Evolutionary conservation across 306 rosid species (phyloP), one percentile per base, ranked within the genome.

Genomic region (Quercus aquifolioides): DNA sequence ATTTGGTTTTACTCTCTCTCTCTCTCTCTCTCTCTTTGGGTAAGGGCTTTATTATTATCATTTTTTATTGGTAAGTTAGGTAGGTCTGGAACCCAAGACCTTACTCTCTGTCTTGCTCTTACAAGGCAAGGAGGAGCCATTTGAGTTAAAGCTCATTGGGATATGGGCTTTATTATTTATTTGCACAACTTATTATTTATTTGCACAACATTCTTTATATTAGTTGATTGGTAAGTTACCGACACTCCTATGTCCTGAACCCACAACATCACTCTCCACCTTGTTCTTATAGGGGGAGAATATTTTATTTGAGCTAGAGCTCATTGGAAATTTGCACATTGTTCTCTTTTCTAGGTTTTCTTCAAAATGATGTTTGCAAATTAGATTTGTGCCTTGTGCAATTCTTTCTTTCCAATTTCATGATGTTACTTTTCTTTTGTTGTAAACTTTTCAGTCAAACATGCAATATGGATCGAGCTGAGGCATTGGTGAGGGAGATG

Each of bases 401-500:
- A 19, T 56, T 55, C 74, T 81, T 70, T 79, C 21, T 76, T 23
- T 73, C 77, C 57, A 76, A 54, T 78, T 58, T 80, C 55, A 33
- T 69, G 3, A 51, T 68, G 71, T 19, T 71, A 14, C 73, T 63
- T 35, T 31, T 76, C 35, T 51, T 74, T 73, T 83, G 57, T 19
- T 25, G 30, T 58, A 74, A 84, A 80, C 8, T 64, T 79, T 73
- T n/a, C 80, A 95, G 99, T 84, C 99, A 92, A 88, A 58, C 89
- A 10, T 79, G 90, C 88, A 86, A 92, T 80, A 92, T 92, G 97
- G 87, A 85, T 79, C 86, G 79, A 74, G 98, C 99, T 28, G 97
- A 95, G 85, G 89, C 88, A 74, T 89, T 95, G 87, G 97, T 95
- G 81, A 89, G 93, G 89, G 96, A 95, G 81, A 95, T 95, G 98